A percentile compares a stretch with the other conserved stretches of the same genome.
Evolutionary conservation across 2,329 filamentous ascomycete genomes (phyloP).

Genomic region (Fusarium transvaalense): DNA sequence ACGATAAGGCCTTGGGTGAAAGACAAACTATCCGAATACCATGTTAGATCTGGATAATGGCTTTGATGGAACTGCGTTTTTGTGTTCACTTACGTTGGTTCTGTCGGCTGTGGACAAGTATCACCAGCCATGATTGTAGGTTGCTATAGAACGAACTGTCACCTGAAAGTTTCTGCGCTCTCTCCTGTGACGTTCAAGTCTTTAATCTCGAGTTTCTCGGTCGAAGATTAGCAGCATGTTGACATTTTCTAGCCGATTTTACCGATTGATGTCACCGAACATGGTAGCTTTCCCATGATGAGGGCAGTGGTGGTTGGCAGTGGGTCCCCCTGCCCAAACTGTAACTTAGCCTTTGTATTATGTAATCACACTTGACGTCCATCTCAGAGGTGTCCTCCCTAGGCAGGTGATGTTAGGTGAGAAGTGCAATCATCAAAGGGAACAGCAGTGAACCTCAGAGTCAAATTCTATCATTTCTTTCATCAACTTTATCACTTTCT

Average conservation of each 20-base stretch:
- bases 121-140: conserved; percentile 54
- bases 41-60: conserved; percentile 15
- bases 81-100: conserved; percentile 56
- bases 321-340: neutral
- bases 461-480: neutral
- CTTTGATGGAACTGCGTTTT: conserved; percentile 17
- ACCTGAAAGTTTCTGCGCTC: neutral
- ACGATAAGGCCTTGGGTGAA: conserved; percentile 95
- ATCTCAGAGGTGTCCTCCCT: conserved; percentile 37
- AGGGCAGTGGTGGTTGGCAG: conserved; percentile 18
- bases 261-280: conserved; percentile 35
- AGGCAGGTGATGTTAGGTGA: conserved; percentile 9
- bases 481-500: neutral
- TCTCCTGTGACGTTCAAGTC: neutral
- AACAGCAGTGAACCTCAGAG: conserved; percentile 5
- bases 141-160: neutral
- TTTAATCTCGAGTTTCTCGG: neutral
- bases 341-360: conserved; percentile 24
- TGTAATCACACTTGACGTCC: conserved; percentile 30
- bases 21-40: conserved; percentile 70
- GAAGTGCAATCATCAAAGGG: conserved; percentile 18
- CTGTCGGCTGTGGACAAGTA: conserved; percentile 57
- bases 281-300: conserved; percentile 23
- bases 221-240: conserved; percentile 5
- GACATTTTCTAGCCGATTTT: conserved; percentile 6